Evolutionary conservation across 495 filamentous ascomycete species (phyloP), one percentile per base, ranked within the genome.

Genomic region (Penicillium atrosanguineum): DNA sequence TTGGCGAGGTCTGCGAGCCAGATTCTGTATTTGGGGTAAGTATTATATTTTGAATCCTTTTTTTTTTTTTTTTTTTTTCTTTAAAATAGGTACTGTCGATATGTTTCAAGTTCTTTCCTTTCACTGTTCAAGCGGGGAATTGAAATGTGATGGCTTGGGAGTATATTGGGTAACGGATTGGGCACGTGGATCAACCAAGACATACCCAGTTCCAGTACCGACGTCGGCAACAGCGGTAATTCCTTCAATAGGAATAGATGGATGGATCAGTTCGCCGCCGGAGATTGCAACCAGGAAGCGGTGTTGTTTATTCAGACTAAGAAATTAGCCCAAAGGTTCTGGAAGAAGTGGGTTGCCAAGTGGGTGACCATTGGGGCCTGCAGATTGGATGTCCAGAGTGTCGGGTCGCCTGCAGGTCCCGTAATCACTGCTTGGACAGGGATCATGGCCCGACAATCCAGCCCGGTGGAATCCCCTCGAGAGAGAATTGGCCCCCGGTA

Each of bases 181-280:
- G 4, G 16, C 37, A 14, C 11, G 28, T 20, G 36, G 34, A 39
- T 19, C 28, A 39, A 20, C 7, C n/a, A 18, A 8, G 12, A 57
- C 53, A 6, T 63, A 72, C 69, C 72, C 72, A 8, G 71, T 74
- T 6, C 72, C 72, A 20, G 71, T 73, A 7, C 61, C 72, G 7
- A 76, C 18, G 36, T 76, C 72, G 7, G 71, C 71, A 15, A 76
- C 48, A 1, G 62, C 31, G 0, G 44, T 44, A 9, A 72, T 46
- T 1, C 46, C 40, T 1, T 58, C 54, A 4, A 26, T 41, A 0
- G 67, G 60, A 9, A 74, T 71, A 0, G 62, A 68, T 2, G 64
- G 53, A 40, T 74, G 64, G 7, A 75, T 50, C 5, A 62, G 48
- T 11, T 57, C 48, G 11, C 52, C 54, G 6, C 61, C 53, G 12